Percentiles rank a stretch among this genome's conserved stretches.
Evolutionary conservation across 2,329 filamentous ascomycete genomes (phyloP).

Genomic region (Diaporthe citri): DNA sequence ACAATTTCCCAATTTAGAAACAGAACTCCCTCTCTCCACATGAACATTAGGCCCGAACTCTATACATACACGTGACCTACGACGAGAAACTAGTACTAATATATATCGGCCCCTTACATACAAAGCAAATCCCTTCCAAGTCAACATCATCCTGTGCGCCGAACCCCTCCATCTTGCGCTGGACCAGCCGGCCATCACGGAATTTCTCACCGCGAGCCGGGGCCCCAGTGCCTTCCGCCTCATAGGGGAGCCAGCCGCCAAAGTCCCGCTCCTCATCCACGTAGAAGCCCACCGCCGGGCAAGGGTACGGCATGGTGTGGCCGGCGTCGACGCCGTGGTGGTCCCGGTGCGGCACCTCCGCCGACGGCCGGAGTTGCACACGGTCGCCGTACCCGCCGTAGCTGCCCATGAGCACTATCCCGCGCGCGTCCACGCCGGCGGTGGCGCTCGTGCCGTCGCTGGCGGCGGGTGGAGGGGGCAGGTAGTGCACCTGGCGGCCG

Average conservation of each 20-base stretch:
- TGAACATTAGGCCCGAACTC: too few relatives aligned
- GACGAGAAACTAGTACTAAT: neutral
- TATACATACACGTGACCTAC: too few relatives aligned
- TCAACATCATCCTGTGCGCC: neutral
- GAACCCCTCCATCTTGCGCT: neutral
- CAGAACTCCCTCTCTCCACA: too few relatives aligned
- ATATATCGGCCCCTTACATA: neutral
- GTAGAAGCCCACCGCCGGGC: neutral
- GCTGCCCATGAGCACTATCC: neutral
- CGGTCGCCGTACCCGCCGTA: neutral
- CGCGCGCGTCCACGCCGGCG: neutral
- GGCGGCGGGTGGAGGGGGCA: neutral
- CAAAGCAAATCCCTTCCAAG: neutral
- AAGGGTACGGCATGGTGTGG: neutral
- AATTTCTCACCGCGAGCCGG: neutral
- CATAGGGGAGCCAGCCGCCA: neutral
- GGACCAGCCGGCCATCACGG: neutral
- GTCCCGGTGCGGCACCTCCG: neutral
- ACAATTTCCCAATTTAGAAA: too few relatives aligned
- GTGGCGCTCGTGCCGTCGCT: too few relatives aligned
- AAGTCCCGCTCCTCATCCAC: neutral
- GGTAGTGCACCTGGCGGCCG: neutral
- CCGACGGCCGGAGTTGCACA: neutral
- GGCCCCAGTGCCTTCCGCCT: neutral
- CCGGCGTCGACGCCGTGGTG: neutral